A percentile compares a stretch with the other conserved stretches of the same genome.
Conservation (phyloP, 768 basidiomycete species). For the Calocera viscosa region DNA sequence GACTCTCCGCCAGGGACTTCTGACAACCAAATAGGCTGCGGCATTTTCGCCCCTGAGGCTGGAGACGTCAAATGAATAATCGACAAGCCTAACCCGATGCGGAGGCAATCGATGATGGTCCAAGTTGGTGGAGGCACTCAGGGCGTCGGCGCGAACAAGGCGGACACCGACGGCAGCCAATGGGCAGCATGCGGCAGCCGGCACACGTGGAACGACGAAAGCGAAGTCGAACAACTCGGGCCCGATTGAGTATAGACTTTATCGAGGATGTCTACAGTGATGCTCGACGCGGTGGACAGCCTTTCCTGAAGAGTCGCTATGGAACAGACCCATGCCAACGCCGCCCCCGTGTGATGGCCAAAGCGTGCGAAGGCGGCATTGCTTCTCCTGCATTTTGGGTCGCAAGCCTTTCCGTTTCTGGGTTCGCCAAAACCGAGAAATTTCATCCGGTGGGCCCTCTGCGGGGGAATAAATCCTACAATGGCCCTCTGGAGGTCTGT, state of each 20-base stretch:
- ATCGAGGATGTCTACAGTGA: no score
- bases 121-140: neutral
- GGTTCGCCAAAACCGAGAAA: no score
- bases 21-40: neutral
- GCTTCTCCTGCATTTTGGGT: no score
- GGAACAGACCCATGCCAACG: neutral
- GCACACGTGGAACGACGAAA: conserved; percentile 5
- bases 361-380: no score
- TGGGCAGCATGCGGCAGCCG: neutral
- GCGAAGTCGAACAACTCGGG: neutral
- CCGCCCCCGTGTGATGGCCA: no score
- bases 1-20: neutral
- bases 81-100: neutral
- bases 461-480: no score
- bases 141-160: neutral
- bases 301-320: no score
- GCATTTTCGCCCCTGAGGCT: neutral
- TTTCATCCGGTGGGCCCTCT: no score
- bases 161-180: neutral
- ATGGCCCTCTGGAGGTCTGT: no score
- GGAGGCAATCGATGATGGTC: neutral
- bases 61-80: neutral
- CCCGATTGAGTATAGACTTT: neutral
- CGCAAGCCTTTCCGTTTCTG: no score
- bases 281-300: no score